Percentiles rank a stretch among this genome's conserved stretches.
Conservation (phyloP, 2,329 filamentous ascomycete species). For the Claviceps spartinae region DNA sequence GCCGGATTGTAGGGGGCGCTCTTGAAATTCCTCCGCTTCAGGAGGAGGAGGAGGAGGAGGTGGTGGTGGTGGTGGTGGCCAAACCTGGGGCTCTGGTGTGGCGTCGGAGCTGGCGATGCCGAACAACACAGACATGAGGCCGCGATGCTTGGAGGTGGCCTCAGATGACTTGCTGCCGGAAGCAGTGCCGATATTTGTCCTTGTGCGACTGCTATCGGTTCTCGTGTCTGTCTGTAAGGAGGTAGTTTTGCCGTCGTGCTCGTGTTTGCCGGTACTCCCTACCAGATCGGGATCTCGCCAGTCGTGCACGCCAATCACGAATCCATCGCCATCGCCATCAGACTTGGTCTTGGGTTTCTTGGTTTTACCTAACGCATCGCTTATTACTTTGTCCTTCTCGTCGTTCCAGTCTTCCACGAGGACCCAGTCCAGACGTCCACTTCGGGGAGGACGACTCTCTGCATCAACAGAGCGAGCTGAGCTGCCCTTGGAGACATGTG, state of each 20-base stretch:
- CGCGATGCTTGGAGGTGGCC: slow-evolving; percentile 20
- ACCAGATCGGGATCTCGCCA: slow-evolving; percentile 61
- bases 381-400: slow-evolving; percentile 30
- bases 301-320: slow-evolving; percentile 74
- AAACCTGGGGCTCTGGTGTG: slow-evolving; percentile 11
- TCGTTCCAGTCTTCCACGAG: slow-evolving; percentile 53
- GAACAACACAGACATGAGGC: slow-evolving; percentile 37
- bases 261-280: slow-evolving; percentile 6
- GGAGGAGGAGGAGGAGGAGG: slow-evolving; percentile 11
- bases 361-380: slow-evolving; percentile 22
- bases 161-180: slow-evolving; percentile 12
- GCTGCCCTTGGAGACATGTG: slow-evolving; percentile 9
- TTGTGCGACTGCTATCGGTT: neutral
- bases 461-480: slow-evolving; percentile 24
- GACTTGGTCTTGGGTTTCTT: slow-evolving; percentile 9
- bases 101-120: slow-evolving; percentile 25
- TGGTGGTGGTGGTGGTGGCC: slow-evolving; percentile 9
- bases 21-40: slow-evolving; percentile 8
- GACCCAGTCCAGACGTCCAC: slow-evolving; percentile 63
- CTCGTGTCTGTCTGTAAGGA: neutral
- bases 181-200: neutral
- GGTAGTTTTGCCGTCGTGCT: slow-evolving; percentile 1
- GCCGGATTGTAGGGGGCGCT: slow-evolving; percentile 6
- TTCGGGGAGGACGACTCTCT: slow-evolving; percentile 54
- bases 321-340: slow-evolving; percentile 28